These are phyloP conservation scores for Coemansia sp. DNA, from an alignment of 371 early-diverging fungal genomes.

Conservation along the genomic window DNA sequence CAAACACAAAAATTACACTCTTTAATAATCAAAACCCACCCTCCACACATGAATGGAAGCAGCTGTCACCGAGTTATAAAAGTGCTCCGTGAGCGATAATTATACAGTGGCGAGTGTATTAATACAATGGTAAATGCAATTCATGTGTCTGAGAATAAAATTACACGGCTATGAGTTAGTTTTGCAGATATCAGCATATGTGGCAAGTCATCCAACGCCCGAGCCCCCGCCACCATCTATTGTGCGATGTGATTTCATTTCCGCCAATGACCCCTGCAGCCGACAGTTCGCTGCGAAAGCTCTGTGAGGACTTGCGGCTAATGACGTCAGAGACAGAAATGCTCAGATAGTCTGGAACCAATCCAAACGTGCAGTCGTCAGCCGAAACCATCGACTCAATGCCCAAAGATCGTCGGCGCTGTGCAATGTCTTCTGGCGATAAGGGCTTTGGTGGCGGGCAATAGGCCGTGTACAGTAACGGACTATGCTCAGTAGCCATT, in stretches of 20 bases:
- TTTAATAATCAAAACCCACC: too few relatives aligned
- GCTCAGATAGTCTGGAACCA: conserved; percentile 1
- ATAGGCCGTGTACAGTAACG: conserved; percentile 24
- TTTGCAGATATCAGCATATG: neutral
- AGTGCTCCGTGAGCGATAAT: neutral
- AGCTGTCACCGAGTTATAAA: neutral
- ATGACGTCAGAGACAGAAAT: neutral
- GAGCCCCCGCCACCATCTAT: neutral
- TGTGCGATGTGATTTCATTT: neutral
- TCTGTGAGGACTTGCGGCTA: conserved; percentile 9
- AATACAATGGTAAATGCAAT: neutral
- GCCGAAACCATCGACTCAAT: conserved; percentile 14
- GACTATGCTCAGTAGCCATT: conserved; percentile 7
- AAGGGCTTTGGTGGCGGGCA: conserved; percentile 42
- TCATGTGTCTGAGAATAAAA: neutral
- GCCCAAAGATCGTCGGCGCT: conserved; percentile 43
- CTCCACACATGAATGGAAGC: too few relatives aligned
- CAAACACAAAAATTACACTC: too few relatives aligned
- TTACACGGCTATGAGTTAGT: neutral
- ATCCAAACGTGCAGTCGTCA: conserved; percentile 2
- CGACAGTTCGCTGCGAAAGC: conserved; percentile 1
- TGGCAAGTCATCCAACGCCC: neutral
- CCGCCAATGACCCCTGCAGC: neutral
- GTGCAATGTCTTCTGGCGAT: conserved; percentile 40
- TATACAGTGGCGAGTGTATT: neutral